These are phyloP conservation scores for Echeveria elegans DNA, from an alignment of 164 flowering plant genomes.

Conservation along the genomic window DNA sequence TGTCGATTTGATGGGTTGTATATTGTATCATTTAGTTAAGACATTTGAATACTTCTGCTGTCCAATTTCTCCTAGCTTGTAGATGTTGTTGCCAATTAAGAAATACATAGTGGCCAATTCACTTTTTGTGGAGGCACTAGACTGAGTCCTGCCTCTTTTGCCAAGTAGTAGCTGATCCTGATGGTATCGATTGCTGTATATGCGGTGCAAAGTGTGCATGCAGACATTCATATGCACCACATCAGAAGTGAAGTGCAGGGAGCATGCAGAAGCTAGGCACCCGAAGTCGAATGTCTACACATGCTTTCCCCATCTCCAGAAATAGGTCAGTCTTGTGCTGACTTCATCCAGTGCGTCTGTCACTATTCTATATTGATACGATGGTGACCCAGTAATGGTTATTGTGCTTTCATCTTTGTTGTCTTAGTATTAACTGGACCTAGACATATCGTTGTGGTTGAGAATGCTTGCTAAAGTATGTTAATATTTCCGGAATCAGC, in stretches of 20 bases:
- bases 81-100: no score
- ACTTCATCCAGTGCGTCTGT: neutral
- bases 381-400: no score
- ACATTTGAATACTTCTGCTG: no score
- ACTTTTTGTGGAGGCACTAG: no score
- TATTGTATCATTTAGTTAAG: no score
- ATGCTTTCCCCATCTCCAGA: conserved; percentile 81
- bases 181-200: conserved; percentile 5
- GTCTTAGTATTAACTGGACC: neutral
- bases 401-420: neutral
- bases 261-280: conserved; percentile 89
- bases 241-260: conserved; percentile 85
- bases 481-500: neutral
- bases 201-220: conserved; percentile 98
- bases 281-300: conserved; percentile 53
- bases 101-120: no score
- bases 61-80: no score
- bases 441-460: no score
- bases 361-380: no score
- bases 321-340: conserved; percentile 19
- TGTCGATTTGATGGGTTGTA: no score
- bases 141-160: no score
- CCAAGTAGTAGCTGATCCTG: neutral
- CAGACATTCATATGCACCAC: conserved; percentile 90
- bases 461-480: neutral